Evolutionary conservation across 306 rosid genomes (phyloP), one percentile per base, ranked within the genome.

Genomic region (Prunus mume): DNA sequence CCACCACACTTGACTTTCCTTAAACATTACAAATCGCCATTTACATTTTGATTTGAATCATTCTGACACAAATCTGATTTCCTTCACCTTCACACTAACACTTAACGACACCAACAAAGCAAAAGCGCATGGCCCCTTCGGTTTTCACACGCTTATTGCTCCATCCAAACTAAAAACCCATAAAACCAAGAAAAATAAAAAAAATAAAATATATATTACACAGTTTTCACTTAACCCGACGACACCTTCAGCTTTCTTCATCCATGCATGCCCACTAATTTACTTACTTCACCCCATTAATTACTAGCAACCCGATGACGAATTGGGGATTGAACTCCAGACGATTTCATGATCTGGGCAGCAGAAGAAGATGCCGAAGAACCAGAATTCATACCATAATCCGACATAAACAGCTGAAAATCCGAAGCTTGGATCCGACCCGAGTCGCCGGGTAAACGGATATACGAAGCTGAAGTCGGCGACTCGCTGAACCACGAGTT

Each of bases 401-500:
- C 88, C 49, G 87, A 71, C 51, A 71, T 45, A 32, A 80, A 83
- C 60, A 76, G 68, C 52, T 78, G 80, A 28, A 70, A 13, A 38
- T 86, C 86, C 10, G 93, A 64, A 38, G 78, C 38, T 47, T 72
- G 84, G 25, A 85, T 79, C 9, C 82, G 68, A 43, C 76, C 86
- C 15, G 84, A 80, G 61, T 85, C 86, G 12, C 82, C 88, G 11
- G 88, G 69, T 27, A 85, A 86, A 14, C 80, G 79, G 61, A 73
- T 66, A 55, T 85, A 85, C 19, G 84, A 80, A 62, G 75, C 79
- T 0, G 88, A 76, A 20, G 54, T 49, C 6, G 98, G 96, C 0
- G 97, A 91, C 9, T 91, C 98, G 17, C 55, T 50, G 77, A 93
- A 54, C 90, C 89, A 90, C 19, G 97, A 87, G 56, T 85, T 88